A percentile compares a stretch with the other conserved stretches of the same genome.
Conservation (phyloP, 2,329 filamentous ascomycete genomes). For the Hymenoscyphus scutula region DNA sequence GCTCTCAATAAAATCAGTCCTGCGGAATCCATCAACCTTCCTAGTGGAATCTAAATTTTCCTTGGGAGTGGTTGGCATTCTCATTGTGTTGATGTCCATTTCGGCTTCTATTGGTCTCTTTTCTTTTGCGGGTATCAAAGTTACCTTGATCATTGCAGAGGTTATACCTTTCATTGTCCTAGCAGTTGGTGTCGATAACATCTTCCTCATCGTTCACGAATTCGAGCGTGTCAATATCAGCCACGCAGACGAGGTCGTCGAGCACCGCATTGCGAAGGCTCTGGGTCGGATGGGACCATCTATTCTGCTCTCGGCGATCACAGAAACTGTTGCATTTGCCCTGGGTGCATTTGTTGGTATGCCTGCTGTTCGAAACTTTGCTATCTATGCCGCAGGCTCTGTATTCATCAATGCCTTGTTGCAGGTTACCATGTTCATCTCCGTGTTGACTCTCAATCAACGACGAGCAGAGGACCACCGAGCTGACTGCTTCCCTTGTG, state of each 20-base stretch:
- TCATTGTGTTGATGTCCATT: slow-evolving; percentile 97
- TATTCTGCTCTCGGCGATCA: slow-evolving; percentile 90
- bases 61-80: slow-evolving; percentile 87
- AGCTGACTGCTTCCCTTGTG: slow-evolving; percentile 88
- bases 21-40: slow-evolving; percentile 78
- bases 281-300: slow-evolving; percentile 97
- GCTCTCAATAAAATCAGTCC: slow-evolving; percentile 70
- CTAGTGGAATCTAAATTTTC: slow-evolving; percentile 97
- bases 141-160: slow-evolving; percentile 95
- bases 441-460: slow-evolving; percentile 88
- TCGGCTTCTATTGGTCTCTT: slow-evolving; percentile 93
- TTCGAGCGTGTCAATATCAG: slow-evolving; percentile 93
- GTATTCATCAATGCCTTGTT: slow-evolving; percentile 97
- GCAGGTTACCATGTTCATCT: slow-evolving; percentile 95
- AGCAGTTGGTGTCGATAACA: slow-evolving; percentile 97
- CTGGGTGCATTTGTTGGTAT: slow-evolving; percentile 93
- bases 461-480: slow-evolving; percentile 82
- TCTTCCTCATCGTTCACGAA: slow-evolving; percentile 97
- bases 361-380: slow-evolving; percentile 97
- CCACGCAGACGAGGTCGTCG: slow-evolving; percentile 83
- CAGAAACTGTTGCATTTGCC: slow-evolving; percentile 90
- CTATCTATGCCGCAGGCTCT: slow-evolving; percentile 90
- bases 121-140: slow-evolving; percentile 86
- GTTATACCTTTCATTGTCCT: slow-evolving; percentile 97
- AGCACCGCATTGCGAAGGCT: slow-evolving; percentile 80